phyloP scores from a whole-genome alignment of 768 basidiomycete species.

The Macrolepiota dolichaula region DNA sequence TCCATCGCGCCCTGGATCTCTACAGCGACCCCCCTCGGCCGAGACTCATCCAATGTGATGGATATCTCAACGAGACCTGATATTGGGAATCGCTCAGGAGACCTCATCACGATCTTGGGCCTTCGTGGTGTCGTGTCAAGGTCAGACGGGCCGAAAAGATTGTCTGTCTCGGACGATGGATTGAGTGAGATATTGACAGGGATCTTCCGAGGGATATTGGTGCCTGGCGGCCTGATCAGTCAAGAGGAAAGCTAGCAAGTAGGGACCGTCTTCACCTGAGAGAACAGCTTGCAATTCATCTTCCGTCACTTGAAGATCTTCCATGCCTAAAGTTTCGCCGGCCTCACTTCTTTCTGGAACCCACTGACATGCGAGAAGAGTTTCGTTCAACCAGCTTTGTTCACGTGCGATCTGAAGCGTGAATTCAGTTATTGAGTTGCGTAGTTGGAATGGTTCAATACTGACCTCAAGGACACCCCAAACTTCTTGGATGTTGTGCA shows the following conservation, averaged over 20 bases:
- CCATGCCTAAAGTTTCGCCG: constrained; percentile 22
- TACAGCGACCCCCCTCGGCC: constrained; percentile 52
- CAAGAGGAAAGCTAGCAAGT: background rate
- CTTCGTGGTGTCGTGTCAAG: constrained; percentile 36
- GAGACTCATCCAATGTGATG: constrained; percentile 56
- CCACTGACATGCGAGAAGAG: constrained; percentile 62
- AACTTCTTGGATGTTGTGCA: constrained; percentile 68
- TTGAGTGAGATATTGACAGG: constrained; percentile 73
- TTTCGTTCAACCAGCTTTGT: constrained; percentile 83
- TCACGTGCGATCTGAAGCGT: constrained; percentile 63
- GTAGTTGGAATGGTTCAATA: constrained; percentile 2
- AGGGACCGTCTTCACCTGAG: constrained; percentile 39
- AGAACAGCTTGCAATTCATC: constrained; percentile 65
- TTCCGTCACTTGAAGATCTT: constrained; percentile 39
- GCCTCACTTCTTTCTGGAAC: constrained; percentile 42
- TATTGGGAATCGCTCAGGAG: constrained; percentile 62
- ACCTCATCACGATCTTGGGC: constrained; percentile 61
- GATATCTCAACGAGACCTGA: constrained; percentile 64
- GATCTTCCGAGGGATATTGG: constrained; percentile 53
- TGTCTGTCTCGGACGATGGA: constrained; percentile 32
- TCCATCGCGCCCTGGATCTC: constrained; percentile 60
- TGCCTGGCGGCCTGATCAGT: constrained; percentile 33
- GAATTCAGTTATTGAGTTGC: background rate
- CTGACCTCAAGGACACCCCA: constrained; percentile 72
- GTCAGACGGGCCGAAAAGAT: constrained; percentile 42